Evolutionary conservation across 2,329 filamentous ascomycete species (phyloP).

Genomic region (Paecilomyces formosus): DNA sequence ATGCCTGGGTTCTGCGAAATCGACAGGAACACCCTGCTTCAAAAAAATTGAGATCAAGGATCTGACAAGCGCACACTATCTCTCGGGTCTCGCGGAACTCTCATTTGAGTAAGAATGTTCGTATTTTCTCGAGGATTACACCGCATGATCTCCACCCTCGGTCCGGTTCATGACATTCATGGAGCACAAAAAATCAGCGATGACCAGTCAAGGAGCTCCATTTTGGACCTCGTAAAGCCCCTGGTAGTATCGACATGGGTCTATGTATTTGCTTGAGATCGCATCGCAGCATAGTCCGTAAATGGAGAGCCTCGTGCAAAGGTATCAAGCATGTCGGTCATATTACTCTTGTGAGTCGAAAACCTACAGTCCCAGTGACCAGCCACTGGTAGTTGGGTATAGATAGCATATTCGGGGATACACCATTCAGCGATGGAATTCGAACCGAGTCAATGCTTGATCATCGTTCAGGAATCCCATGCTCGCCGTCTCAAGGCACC

Average conservation of each 20-base stretch:
- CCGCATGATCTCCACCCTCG: neutral
- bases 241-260: no score
- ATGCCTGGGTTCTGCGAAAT: neutral
- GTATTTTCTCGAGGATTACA: neutral
- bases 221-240: neutral
- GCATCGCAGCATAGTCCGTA: neutral
- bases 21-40: neutral
- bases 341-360: neutral
- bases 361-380: neutral
- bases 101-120: neutral
- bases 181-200: neutral
- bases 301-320: neutral
- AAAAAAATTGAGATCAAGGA: neutral
- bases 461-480: neutral
- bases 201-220: neutral
- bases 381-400: neutral
- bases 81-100: neutral
- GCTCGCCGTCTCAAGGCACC: neutral
- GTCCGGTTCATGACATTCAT: neutral
- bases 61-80: neutral
- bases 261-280: no score
- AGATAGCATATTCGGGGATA: neutral
- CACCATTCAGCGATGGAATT: neutral
- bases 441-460: neutral
- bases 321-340: neutral